Conservation (phyloP, 202 grass and related monocot species). For the Brachypodium distachyon region DNA sequence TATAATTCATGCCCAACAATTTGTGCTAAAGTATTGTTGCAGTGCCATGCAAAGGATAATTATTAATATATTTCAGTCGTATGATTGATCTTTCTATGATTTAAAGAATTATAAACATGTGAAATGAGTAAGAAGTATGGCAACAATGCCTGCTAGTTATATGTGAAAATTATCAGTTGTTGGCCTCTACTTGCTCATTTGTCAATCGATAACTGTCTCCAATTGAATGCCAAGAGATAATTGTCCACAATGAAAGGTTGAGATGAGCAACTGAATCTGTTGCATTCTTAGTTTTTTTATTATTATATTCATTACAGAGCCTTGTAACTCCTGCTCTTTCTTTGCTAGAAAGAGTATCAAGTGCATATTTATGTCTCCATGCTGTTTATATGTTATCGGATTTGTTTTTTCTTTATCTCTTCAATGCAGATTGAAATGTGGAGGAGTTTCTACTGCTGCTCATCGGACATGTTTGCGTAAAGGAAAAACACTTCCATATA, state of each 20-base stretch:
- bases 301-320: neutral
- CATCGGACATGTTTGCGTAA: constrained; percentile 76
- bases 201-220: neutral
- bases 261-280: neutral
- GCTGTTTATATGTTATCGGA: neutral
- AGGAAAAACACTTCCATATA: constrained; percentile 81
- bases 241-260: neutral
- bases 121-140: neutral
- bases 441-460: constrained; percentile 85
- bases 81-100: neutral
- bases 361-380: too few relatives aligned
- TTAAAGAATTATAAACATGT: neutral
- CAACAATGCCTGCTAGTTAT: neutral
- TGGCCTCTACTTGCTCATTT: neutral
- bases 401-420: neutral
- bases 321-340: too few relatives aligned
- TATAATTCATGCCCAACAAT: neutral
- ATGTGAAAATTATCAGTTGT: neutral
- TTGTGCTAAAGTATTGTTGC: neutral
- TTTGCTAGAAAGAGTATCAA: too few relatives aligned
- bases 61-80: neutral
- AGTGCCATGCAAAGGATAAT: neutral
- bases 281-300: neutral
- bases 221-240: too few relatives aligned
- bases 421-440: constrained; percentile 82